phyloP scores from a whole-genome alignment of 441 rosid species.

The Euphorbia celastroides region DNA sequence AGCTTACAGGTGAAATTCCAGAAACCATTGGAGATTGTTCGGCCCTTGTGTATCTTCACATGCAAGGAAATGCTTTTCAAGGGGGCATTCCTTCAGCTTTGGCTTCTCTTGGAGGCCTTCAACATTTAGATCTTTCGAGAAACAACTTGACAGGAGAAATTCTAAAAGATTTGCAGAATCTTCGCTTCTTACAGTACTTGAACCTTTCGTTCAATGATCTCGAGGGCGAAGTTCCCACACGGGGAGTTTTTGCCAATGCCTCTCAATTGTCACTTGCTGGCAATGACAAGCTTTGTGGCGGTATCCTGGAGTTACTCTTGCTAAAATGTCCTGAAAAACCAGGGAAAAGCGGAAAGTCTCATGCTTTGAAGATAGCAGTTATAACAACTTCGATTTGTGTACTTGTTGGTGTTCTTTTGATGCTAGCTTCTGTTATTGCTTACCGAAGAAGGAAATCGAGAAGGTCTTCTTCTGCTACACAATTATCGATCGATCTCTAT shows the following conservation, averaged over 20 bases:
- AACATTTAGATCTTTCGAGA: background rate
- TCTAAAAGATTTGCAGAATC: background rate
- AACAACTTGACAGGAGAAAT: constrained; percentile 3
- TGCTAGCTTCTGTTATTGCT: background rate
- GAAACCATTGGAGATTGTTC: background rate
- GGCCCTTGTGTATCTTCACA: background rate
- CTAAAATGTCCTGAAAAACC: background rate
- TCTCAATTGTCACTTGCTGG: background rate
- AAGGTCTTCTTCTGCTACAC: background rate
- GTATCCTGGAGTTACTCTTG: background rate
- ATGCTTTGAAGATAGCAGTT: background rate
- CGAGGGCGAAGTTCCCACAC: background rate
- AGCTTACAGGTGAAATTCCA: background rate
- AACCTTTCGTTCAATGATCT: background rate
- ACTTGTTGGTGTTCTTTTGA: background rate
- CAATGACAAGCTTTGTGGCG: constrained; percentile 1
- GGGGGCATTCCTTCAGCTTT: background rate
- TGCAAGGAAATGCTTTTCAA: constrained; percentile 1
- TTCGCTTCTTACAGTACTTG: background rate
- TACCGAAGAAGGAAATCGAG: background rate
- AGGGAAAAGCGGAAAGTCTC: background rate
- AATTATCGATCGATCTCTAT: background rate
- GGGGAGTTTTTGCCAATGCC: background rate
- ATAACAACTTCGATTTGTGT: background rate
- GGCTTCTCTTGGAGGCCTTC: background rate